Evolutionary conservation across 345 rosid species (phyloP), one percentile per base, ranked within the genome.

Genomic region (Heritiera littoralis): DNA sequence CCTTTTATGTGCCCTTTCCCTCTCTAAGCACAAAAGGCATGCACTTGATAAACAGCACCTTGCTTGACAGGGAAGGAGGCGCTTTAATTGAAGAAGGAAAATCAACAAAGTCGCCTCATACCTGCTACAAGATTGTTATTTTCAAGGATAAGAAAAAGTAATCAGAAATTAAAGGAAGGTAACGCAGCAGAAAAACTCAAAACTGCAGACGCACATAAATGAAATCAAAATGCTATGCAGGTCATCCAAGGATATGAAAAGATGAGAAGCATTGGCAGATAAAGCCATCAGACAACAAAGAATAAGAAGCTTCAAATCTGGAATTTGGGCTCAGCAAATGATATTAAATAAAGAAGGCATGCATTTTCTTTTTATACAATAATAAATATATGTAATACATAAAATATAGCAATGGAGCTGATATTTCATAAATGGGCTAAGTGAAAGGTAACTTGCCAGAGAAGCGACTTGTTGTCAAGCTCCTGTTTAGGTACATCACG

Each of bases 401-500:
- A 73, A 73, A 49, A 72, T 18, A 54, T 72, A 15, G 30, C 28
- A 54, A 35, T 35, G 63, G 9, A 52, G 30, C 32, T 7, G 60
- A 71, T 18, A 5, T 35, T 23, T 60, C 23, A 45, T 20, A 48
- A 49, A 65, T 32, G 52, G 60, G 43, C 56, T 3, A 72, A 35
- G 35, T 13, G 8, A 81, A 60, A 28, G 48, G 80, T 14, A 23
- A 87, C 87, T 88, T 85, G 82, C 97, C 99, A 96, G 85, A 96
- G 88, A 81, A 96, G 90, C 5, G 98, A 94, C 78, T 87, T 92
- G 85, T 92, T 96, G 82, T 94, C 99, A 77, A 96, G 97, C 80
- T 96, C 99, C 75, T 90, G 94, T 87, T 96, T 96, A 23, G 95
- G 98, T 63, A 96, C 97, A 87, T 94, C 99, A 13, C 97, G 95